Conservation (phyloP, 1,284 basidiomycete species). For the Porodaedalea pini region DNA sequence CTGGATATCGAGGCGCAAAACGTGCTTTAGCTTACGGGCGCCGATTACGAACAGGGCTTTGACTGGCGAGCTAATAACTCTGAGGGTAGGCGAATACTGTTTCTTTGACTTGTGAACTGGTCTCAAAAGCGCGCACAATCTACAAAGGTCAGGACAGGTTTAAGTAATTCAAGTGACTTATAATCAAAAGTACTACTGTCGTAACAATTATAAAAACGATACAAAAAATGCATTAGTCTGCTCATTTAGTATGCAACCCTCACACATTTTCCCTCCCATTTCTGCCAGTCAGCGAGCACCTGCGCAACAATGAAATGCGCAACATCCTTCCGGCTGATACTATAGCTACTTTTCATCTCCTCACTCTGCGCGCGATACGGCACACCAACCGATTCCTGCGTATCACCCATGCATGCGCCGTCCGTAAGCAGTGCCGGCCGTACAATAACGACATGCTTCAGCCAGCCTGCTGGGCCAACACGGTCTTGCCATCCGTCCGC, state of each 20-base stretch:
- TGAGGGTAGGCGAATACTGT: too few species aligned
- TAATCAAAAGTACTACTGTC: not conserved
- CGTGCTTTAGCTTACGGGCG: too few species aligned
- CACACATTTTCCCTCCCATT: conserved; percentile 35
- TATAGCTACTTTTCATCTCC: conserved; percentile 40
- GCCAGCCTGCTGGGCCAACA: conserved; percentile 32
- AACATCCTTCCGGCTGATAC: conserved; percentile 59
- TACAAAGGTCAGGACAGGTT: too few species aligned
- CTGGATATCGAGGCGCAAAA: too few species aligned
- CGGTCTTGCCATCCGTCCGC: conserved; percentile 21
- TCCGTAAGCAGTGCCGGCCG: conserved; percentile 56
- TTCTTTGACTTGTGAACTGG: too few species aligned
- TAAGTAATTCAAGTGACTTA: too few species aligned
- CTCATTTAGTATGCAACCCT: conserved; percentile 13
- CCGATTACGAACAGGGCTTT: too few species aligned
- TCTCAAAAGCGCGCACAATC: not conserved
- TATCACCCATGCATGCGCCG: conserved; percentile 50
- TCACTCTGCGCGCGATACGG: conserved; percentile 27
- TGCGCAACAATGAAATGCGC: conserved; percentile 61
- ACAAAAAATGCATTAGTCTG: not conserved
- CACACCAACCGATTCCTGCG: conserved; percentile 28
- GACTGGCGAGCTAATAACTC: too few species aligned
- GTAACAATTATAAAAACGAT: not conserved
- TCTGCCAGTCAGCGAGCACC: conserved; percentile 45
- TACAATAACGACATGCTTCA: conserved; percentile 47